Evolutionary conservation across 345 rosid genomes (phyloP).

Genomic region (Moricandia arvensis): DNA sequence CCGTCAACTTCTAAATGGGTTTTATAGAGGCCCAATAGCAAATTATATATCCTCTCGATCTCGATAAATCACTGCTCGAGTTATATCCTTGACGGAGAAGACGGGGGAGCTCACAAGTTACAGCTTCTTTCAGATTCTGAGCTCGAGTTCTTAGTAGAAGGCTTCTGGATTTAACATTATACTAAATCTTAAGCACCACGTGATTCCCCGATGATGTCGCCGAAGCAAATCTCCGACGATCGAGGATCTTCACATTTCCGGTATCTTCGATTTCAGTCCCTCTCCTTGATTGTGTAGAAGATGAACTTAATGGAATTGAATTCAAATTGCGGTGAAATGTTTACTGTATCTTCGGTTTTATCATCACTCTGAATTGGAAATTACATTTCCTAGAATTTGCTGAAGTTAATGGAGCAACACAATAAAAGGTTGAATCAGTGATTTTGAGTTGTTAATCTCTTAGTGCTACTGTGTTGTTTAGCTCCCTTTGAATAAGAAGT

Average conservation of each 20-base stretch:
- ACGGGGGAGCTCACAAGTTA: conserved; percentile 7
- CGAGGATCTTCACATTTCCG: conserved; percentile 75
- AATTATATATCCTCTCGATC: background rate
- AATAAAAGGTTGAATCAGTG: background rate
- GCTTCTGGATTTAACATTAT: background rate
- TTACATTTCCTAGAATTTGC: background rate
- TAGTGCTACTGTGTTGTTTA: too few species aligned
- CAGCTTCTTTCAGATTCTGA: background rate
- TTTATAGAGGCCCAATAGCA: background rate
- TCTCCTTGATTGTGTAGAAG: background rate
- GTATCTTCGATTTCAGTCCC: conserved; percentile 30
- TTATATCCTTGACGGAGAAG: conserved; percentile 22
- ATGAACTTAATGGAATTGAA: background rate
- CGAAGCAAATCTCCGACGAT: conserved; percentile 69
- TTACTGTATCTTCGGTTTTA: background rate
- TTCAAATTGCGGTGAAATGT: conserved; percentile 1
- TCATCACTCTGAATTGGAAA: background rate
- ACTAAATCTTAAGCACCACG: background rate
- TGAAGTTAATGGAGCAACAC: conserved; percentile 2
- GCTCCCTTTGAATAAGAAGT: background rate
- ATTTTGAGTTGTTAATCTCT: background rate
- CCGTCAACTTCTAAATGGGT: background rate
- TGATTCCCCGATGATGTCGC: conserved; percentile 59
- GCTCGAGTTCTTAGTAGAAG: background rate
- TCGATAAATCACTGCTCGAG: conserved; percentile 26